Conservation (phyloP, 2,329 filamentous ascomycete species). For the Trichoderma endophyticum region DNA sequence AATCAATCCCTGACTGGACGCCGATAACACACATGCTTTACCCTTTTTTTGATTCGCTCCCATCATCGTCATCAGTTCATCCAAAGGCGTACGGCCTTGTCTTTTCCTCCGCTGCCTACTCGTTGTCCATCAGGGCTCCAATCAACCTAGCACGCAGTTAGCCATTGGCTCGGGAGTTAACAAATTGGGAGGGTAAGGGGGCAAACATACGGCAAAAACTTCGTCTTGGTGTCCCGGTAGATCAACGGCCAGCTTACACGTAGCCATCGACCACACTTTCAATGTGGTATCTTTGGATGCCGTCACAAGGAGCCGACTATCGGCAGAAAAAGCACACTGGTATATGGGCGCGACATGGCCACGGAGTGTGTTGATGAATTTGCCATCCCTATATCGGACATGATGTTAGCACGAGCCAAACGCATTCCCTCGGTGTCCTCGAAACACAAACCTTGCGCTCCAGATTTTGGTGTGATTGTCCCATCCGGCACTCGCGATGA, state of each 20-base stretch:
- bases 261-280: conserved; percentile 90
- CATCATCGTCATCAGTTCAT: conserved; percentile 46
- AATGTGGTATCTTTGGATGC: conserved; percentile 89
- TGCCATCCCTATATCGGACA: conserved; percentile 51
- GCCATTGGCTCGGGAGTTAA: not conserved
- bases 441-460: conserved; percentile 61
- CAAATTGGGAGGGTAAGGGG: not conserved
- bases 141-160: conserved; percentile 53
- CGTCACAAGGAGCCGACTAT: conserved; percentile 84
- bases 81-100: conserved; percentile 73
- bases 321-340: conserved; percentile 87
- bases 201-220: conserved; percentile 66
- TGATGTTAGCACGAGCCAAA: conserved; percentile 20
- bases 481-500: conserved; percentile 85
- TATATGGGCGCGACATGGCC: conserved; percentile 91
- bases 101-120: conserved; percentile 88
- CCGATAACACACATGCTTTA: conserved; percentile 6
- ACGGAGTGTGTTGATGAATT: conserved; percentile 81
- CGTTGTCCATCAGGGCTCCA: conserved; percentile 90
- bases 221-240: conserved; percentile 89
- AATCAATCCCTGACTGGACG: not conserved
- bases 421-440: not conserved
- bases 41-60: not conserved
- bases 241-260: conserved; percentile 75
- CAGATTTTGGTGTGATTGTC: conserved; percentile 95